Percentiles rank a stretch among this genome's conserved stretches.
Evolutionary conservation across 2,329 filamentous ascomycete species (phyloP).

Genomic region (Hymenoscyphus infarciens): DNA sequence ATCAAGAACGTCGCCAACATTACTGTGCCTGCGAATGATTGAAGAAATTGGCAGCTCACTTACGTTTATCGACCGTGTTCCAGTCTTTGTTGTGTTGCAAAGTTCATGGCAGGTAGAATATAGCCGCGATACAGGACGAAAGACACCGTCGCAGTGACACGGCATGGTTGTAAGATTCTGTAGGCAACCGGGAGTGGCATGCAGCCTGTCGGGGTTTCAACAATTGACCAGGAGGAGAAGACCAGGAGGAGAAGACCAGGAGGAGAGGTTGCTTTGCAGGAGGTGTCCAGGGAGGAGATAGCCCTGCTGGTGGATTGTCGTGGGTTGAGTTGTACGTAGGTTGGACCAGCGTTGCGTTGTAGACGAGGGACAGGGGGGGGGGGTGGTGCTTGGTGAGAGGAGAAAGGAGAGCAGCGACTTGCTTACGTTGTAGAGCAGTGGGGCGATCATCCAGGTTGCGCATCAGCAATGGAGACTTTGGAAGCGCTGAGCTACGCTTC

Average conservation of each 20-base stretch:
- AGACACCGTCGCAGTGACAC: conserved; percentile 19
- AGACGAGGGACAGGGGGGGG: neutral
- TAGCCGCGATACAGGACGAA: conserved; percentile 17
- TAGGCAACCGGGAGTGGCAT: conserved; percentile 19
- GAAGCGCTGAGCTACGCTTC: neutral
- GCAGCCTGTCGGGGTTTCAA: conserved; percentile 17
- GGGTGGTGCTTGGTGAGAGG: neutral
- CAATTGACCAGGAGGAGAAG: conserved; percentile 1
- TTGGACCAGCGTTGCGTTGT: too few species aligned
- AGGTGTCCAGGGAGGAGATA: neutral
- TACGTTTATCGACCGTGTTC: conserved; percentile 14
- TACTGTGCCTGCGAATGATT: neutral
- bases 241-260: too few species aligned
- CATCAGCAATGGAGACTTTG: neutral
- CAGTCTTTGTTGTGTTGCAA: conserved; percentile 10
- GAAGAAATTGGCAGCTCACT: conserved; percentile 8
- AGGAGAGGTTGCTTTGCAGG: conserved; percentile 3
- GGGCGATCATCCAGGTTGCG: too few species aligned
- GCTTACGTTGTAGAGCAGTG: neutral
- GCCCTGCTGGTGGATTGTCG: neutral
- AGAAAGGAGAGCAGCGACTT: neutral
- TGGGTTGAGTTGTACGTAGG: too few species aligned
- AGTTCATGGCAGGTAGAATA: conserved; percentile 18
- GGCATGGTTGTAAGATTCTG: conserved; percentile 26
- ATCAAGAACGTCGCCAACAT: neutral